Conservation (phyloP, 202 grass and related monocot species). For the Panicum hallii region DNA sequence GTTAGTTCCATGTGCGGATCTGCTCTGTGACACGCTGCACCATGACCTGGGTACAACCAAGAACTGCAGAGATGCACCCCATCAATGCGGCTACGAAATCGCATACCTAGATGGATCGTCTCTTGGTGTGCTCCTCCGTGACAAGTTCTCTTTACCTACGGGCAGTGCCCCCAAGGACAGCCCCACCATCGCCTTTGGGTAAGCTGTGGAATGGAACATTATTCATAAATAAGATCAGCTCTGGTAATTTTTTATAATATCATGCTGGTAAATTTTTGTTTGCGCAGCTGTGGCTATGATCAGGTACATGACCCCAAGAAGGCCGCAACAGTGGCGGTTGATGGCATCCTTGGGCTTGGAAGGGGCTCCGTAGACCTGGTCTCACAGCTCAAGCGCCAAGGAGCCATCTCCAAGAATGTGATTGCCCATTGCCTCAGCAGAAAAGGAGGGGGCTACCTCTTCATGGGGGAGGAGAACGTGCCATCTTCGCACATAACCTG, state of each 20-base stretch:
- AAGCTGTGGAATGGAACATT: background rate
- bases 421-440: slow-evolving; percentile 60
- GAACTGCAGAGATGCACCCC: background rate
- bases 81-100: slow-evolving; percentile 51
- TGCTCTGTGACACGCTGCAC: slow-evolving; percentile 41
- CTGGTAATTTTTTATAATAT: background rate
- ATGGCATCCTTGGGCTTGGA: slow-evolving; percentile 68
- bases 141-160: slow-evolving; percentile 37
- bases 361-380: slow-evolving; percentile 48
- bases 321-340: background rate
- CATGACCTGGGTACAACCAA: background rate
- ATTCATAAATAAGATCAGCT: background rate
- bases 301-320: slow-evolving; percentile 19
- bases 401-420: slow-evolving; percentile 46
- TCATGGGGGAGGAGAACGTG: slow-evolving; percentile 48
- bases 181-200: slow-evolving; percentile 68
- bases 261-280: background rate
- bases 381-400: slow-evolving; percentile 57
- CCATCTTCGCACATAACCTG: slow-evolving; percentile 44
- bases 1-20: slow-evolving; percentile 35
- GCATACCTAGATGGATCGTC: slow-evolving; percentile 44
- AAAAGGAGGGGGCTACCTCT: slow-evolving; percentile 60
- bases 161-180: background rate
- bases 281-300: slow-evolving; percentile 63
- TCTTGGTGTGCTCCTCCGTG: slow-evolving; percentile 52